Base-by-base conservation (phyloP, 176 grass and related monocot species). In the Miscanthus lutarioriparius region DNA sequence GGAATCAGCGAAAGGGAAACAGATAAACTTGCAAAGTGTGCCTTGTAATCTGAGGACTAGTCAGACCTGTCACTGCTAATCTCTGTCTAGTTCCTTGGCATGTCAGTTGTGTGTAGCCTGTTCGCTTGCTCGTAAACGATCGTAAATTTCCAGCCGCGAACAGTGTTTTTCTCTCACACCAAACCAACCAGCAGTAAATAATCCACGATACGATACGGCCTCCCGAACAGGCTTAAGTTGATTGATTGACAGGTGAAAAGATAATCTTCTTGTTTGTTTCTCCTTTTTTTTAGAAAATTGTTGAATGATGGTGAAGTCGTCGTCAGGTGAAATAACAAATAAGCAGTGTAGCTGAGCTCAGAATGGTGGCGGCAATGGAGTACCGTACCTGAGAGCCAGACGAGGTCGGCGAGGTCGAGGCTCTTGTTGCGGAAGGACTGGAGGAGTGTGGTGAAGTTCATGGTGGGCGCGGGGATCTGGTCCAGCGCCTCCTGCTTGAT, bases 331-430 rank as follows among this genome's bases (percentile, higher is more conserved):
- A 49, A 17, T 49, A 49, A 49, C 47, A 49, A 17, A 17, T 1
- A 17, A 49, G 47, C 15, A 6, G 47, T 49, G 48, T 17, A 6
- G 43, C 22, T 9, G 64, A 11, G 74, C 26, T 78, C 38, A 25
- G 75, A 26, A 61, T 23, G 19, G 58, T 63, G 33, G 12, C 19
- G 43, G 10, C 37, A 27, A 74, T 22, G n/a, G 73, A 14, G 2
- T 10, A 2, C 6, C 16, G 59, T 89, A 98, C 92, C 95, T 68
- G 95, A 98, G 74, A 98, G 76, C 83, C 89, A 86, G 78, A 95
- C 83, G 74, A 98, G 92, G 85, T 95, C 96, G 22, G 89, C 58
- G 85, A 92, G 71, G 63, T 86, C 10, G 35, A 98, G 91, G 73
- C 93, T 91, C 76, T 95, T 98, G 53, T 47, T 92, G 0, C 32